phyloP scores from a whole-genome alignment of 352 stramenopile genomes.

The Pythium coloratum region DNA sequence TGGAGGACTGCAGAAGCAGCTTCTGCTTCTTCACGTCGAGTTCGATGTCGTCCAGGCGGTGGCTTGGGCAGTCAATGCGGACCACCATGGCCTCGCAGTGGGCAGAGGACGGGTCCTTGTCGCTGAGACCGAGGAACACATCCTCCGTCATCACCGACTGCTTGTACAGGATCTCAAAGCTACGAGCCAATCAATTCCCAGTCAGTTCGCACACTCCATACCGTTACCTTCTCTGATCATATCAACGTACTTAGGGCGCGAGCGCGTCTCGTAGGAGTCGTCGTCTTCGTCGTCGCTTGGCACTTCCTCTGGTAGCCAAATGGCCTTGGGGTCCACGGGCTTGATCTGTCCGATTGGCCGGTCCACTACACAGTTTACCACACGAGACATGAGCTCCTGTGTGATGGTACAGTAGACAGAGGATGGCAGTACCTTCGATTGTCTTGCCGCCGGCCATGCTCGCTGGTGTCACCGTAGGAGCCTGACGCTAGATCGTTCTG shows the following conservation, averaged over 20 bases:
- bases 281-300: conserved; percentile 79
- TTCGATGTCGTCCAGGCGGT: conserved; percentile 72
- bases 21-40: conserved; percentile 82
- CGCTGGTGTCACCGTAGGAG: conserved; percentile 30
- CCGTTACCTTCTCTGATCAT: no score
- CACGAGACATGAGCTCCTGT: neutral
- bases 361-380: conserved; percentile 30
- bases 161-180: conserved; percentile 87
- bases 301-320: conserved; percentile 73
- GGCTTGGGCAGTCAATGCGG: conserved; percentile 62
- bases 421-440: conserved; percentile 31
- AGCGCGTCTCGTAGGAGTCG: conserved; percentile 51
- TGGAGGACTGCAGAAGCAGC: conserved; percentile 61
- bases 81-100: conserved; percentile 84
- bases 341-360: conserved; percentile 75
- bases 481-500: conserved; percentile 2
- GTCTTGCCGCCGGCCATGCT: conserved; percentile 30
- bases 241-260: conserved; percentile 45
- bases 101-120: conserved; percentile 82
- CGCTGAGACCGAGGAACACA: conserved; percentile 77
- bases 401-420: neutral
- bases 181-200: neutral
- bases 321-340: conserved; percentile 56
- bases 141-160: conserved; percentile 87
- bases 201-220: no score